Conservation (phyloP, 306 rosid species). For the Prunus fruticosa region DNA sequence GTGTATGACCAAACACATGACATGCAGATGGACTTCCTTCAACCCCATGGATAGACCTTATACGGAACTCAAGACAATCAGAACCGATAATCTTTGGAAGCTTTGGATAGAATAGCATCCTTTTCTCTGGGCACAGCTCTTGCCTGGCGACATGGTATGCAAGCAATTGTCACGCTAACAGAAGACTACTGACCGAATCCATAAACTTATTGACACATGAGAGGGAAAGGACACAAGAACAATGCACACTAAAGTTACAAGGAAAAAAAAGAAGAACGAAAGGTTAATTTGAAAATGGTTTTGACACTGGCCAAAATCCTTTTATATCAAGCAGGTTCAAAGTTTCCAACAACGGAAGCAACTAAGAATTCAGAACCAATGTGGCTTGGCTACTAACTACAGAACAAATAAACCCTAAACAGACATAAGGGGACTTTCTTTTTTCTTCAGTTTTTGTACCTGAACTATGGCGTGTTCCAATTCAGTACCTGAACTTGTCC, state of each 20-base stretch:
- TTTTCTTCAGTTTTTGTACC: no score
- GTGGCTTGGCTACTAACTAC: not conserved
- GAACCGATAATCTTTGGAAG: constrained; percentile 90
- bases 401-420: not conserved
- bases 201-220: constrained; percentile 5
- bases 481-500: no score
- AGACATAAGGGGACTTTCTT: not conserved
- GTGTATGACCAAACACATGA: constrained; percentile 86
- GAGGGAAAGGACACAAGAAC: not conserved
- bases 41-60: constrained; percentile 68
- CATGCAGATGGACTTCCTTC: constrained; percentile 54
- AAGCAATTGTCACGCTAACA: constrained; percentile 12
- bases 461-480: no score
- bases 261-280: not conserved
- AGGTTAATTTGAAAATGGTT: no score
- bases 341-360: not conserved
- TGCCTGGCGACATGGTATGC: constrained; percentile 46
- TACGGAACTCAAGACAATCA: constrained; percentile 64
- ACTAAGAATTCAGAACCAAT: not conserved
- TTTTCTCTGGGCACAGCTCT: constrained; percentile 93
- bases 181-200: not conserved
- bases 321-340: not conserved
- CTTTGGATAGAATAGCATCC: constrained; percentile 85
- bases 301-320: not conserved
- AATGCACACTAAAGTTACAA: not conserved